Conservation (phyloP, 805 yeast genomes). For the Myxozyma lipomycoides region DNA sequence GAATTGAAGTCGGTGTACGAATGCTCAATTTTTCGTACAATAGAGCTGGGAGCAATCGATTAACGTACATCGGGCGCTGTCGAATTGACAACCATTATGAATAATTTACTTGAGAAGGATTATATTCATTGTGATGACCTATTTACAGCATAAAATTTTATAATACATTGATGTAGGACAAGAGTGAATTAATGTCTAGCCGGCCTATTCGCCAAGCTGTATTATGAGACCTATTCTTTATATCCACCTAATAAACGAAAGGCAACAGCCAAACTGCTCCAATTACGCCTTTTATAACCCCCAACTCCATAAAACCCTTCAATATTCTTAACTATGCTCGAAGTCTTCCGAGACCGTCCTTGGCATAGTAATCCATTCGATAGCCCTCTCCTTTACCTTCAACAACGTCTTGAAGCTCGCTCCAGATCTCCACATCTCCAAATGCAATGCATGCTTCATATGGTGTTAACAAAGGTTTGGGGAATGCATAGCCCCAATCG, state of each 20-base stretch:
- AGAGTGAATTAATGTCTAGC: background rate
- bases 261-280: too few species aligned
- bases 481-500: slow-evolving; percentile 98
- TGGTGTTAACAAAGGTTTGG: slow-evolving; percentile 86
- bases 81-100: too few species aligned
- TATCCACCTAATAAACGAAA: too few species aligned
- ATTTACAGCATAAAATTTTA: too few species aligned
- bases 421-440: slow-evolving; percentile 65
- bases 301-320: background rate
- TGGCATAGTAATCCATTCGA: slow-evolving; percentile 94
- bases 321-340: background rate
- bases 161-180: too few species aligned
- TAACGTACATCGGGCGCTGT: too few species aligned
- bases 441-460: slow-evolving; percentile 92
- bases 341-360: slow-evolving; percentile 53
- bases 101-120: too few species aligned
- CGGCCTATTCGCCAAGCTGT: too few species aligned
- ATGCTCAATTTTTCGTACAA: background rate
- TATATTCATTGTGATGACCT: too few species aligned
- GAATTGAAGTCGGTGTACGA: background rate
- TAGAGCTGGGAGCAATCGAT: too few species aligned
- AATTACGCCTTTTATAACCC: too few species aligned
- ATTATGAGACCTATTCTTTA: too few species aligned
- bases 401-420: slow-evolving; percentile 36
- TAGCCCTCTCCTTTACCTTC: slow-evolving; percentile 45